Conservation (phyloP, 2,329 filamentous ascomycete genomes). For the Lasiodiplodia theobromae region DNA sequence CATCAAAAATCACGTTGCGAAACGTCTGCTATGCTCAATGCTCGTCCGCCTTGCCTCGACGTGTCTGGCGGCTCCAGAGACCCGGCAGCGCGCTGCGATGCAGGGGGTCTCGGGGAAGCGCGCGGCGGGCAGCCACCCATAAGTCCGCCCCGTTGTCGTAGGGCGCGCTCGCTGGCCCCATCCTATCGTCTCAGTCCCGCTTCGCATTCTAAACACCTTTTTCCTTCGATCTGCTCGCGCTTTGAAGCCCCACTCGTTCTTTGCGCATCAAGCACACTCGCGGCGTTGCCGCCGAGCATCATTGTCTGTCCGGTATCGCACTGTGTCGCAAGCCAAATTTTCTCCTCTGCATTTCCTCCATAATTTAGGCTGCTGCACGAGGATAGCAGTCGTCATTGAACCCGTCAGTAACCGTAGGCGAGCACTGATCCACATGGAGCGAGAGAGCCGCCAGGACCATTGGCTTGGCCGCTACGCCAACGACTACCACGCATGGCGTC, state of each 20-base stretch:
- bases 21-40: not conserved
- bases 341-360: not conserved
- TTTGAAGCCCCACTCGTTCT: not conserved
- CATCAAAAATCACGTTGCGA: not conserved
- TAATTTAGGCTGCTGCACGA: not conserved
- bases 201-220: not conserved
- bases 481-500: constrained; percentile 48
- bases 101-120: constrained; percentile 1
- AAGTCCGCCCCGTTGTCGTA: not conserved
- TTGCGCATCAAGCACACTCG: not conserved
- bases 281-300: not conserved
- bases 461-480: constrained; percentile 52
- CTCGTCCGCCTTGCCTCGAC: not conserved
- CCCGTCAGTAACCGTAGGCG: not conserved
- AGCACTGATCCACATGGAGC: constrained; percentile 1
- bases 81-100: not conserved
- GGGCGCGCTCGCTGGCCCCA: not conserved
- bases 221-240: not conserved
- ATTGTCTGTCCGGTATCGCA: not conserved
- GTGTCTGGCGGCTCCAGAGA: not conserved
- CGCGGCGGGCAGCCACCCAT: constrained; percentile 4
- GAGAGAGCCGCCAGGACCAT: constrained; percentile 31
- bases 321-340: not conserved
- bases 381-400: not conserved
- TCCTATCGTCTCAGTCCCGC: constrained; percentile 10